These are phyloP conservation scores for Curvularia lunata DNA, from an alignment of 2,329 filamentous ascomycete genomes.

Conservation along the genomic window DNA sequence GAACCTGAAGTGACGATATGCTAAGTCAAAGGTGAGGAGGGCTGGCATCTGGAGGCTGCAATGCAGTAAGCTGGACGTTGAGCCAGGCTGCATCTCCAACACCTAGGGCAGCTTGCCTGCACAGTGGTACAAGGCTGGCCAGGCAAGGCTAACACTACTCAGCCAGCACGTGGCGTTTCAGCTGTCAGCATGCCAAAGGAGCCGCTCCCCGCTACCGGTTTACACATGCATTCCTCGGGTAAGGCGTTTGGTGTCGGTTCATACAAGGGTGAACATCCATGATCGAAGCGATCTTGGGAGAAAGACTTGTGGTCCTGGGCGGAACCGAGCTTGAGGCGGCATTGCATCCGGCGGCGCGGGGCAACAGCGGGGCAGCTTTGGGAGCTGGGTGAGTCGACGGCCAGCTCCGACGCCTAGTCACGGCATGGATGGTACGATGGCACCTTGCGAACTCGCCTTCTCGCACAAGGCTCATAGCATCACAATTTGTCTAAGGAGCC, in stretches of 20 bases:
- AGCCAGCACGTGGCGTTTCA: conserved; percentile 17
- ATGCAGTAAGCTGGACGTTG: too few relatives aligned
- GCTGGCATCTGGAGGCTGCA: too few relatives aligned
- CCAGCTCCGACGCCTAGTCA: conserved; percentile 30
- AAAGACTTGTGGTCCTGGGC: background rate
- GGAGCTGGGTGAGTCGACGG: conserved; percentile 21
- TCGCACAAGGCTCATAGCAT: background rate
- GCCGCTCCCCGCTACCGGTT: background rate
- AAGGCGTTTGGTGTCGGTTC: background rate
- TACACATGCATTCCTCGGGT: background rate
- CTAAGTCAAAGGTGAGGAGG: too few relatives aligned
- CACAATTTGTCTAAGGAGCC: background rate
- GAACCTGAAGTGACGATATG: too few relatives aligned
- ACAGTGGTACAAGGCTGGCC: too few relatives aligned
- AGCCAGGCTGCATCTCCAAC: too few relatives aligned
- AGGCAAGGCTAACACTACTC: too few relatives aligned
- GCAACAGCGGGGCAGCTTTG: conserved; percentile 15
- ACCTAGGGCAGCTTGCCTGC: too few relatives aligned
- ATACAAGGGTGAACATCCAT: background rate
- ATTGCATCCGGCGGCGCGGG: conserved; percentile 11
- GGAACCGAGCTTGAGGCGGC: background rate
- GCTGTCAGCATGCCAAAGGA: background rate
- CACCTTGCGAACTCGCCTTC: background rate
- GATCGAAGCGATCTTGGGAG: background rate
- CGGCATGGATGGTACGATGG: conserved; percentile 1